Evolutionary conservation across 805 yeast species (phyloP).

Genomic region (Lipomyces oligophaga): DNA sequence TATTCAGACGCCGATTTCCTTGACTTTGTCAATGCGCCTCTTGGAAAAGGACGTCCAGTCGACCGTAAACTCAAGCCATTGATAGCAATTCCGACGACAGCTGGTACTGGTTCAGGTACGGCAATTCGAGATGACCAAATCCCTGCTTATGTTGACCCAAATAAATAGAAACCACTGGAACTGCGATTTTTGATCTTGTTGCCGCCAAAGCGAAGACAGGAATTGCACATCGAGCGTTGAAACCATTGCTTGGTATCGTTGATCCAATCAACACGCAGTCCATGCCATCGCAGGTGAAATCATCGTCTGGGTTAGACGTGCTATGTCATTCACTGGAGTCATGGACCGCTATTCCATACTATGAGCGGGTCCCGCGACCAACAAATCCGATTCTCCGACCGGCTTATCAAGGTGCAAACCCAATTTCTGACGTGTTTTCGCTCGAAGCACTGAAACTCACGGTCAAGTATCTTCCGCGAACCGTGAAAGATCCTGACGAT

Average conservation of each 20-base stretch:
- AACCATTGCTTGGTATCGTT: constrained; percentile 44
- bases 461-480: constrained; percentile 42
- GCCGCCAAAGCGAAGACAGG: constrained; percentile 44
- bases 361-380: constrained; percentile 41
- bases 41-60: constrained; percentile 41
- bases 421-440: constrained; percentile 45
- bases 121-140: background rate
- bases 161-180: constrained; percentile 42
- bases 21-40: constrained; percentile 45
- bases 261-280: constrained; percentile 43
- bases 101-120: constrained; percentile 44
- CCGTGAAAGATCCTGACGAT: constrained; percentile 43
- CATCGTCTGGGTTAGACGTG: constrained; percentile 45
- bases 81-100: constrained; percentile 46
- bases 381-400: constrained; percentile 39
- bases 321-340: constrained; percentile 46
- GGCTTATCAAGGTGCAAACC: constrained; percentile 46
- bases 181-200: constrained; percentile 42
- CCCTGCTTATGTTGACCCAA: background rate
- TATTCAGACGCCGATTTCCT: constrained; percentile 43
- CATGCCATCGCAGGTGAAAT: constrained; percentile 44
- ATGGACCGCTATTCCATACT: constrained; percentile 45
- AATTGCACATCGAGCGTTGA: constrained; percentile 43
- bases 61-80: constrained; percentile 39
- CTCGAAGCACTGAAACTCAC: constrained; percentile 43